Evolutionary conservation across 2,329 filamentous ascomycete species (phyloP).

Genomic region (Didymella sp.): DNA sequence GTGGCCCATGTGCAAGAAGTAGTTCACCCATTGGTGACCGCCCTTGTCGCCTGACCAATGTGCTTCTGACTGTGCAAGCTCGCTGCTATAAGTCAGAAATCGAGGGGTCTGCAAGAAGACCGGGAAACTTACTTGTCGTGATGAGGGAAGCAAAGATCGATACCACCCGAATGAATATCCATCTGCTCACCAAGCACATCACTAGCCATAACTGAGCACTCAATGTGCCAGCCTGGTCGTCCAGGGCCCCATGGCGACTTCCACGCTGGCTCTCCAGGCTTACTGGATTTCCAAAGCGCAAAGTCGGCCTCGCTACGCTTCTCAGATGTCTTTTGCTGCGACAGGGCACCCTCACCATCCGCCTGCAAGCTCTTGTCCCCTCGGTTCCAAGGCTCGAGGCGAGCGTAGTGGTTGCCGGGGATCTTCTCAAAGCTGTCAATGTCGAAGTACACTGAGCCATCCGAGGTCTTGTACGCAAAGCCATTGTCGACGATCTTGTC

Average conservation of each 20-base stretch:
- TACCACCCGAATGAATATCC: slow-evolving; percentile 92
- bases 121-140: slow-evolving; percentile 62
- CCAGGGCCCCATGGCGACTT: slow-evolving; percentile 85
- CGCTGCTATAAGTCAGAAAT: slow-evolving; percentile 46
- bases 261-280: slow-evolving; percentile 92
- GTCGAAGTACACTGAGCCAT: slow-evolving; percentile 94
- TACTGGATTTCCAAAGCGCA: slow-evolving; percentile 91
- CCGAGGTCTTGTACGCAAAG: slow-evolving; percentile 76
- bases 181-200: slow-evolving; percentile 83
- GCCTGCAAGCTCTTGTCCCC: slow-evolving; percentile 83
- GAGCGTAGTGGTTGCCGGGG: slow-evolving; percentile 79
- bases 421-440: slow-evolving; percentile 83
- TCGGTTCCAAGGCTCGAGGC: slow-evolving; percentile 82
- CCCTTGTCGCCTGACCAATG: slow-evolving; percentile 65
- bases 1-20: slow-evolving; percentile 96
- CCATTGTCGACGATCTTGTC: slow-evolving; percentile 82
- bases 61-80: slow-evolving; percentile 88
- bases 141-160: slow-evolving; percentile 87
- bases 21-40: slow-evolving; percentile 82
- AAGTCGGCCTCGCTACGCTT: slow-evolving; percentile 87
- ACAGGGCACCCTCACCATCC: slow-evolving; percentile 86
- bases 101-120: too few relatives aligned
- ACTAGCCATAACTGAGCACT: slow-evolving; percentile 95
- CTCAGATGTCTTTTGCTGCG: slow-evolving; percentile 60
- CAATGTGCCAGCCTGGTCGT: slow-evolving; percentile 94